Percentiles rank a stretch among this genome's conserved stretches.
phyloP scores from a whole-genome alignment of 805 yeast genomes.

The Spencermartinsiella europaea region DNA sequence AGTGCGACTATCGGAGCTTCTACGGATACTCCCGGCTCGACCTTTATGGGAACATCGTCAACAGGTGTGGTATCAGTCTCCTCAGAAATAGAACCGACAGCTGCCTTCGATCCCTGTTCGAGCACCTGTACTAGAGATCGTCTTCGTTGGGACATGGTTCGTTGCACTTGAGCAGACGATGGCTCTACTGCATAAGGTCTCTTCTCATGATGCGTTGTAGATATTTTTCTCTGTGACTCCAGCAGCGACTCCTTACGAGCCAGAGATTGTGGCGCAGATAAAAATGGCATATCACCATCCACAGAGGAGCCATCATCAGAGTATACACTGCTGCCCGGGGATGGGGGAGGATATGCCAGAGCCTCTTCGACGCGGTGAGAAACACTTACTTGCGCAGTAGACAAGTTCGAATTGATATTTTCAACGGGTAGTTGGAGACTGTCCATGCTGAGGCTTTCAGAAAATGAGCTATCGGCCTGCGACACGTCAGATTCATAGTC shows the following conservation, averaged over 20 bases:
- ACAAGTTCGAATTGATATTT: too few relatives aligned
- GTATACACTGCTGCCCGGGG: slow-evolving; percentile 12
- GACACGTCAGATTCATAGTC: slow-evolving; percentile 3
- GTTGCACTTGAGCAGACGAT: slow-evolving; percentile 17
- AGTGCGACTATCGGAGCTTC: too few relatives aligned
- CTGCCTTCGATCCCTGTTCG: slow-evolving; percentile 10
- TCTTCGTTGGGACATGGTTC: slow-evolving; percentile 20
- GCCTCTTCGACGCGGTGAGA: slow-evolving; percentile 2
- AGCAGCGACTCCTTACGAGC: slow-evolving; percentile 31
- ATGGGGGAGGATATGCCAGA: slow-evolving; percentile 5
- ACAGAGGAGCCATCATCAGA: slow-evolving; percentile 9
- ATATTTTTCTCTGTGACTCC: slow-evolving; percentile 29
- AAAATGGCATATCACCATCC: slow-evolving; percentile 1
- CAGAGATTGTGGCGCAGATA: slow-evolving; percentile 9
- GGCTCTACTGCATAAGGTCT: slow-evolving; percentile 12
- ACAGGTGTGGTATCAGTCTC: not conserved
- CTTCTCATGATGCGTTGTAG: slow-evolving; percentile 20
- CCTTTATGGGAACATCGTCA: not conserved
- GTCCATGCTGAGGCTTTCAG: not conserved
- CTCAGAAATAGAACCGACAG: not conserved
- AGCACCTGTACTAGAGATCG: slow-evolving; percentile 17
- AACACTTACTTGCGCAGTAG: too few relatives aligned
- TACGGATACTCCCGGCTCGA: too few relatives aligned
- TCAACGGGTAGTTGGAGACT: not conserved
- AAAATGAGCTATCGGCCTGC: not conserved